Percentiles rank a stretch among this genome's conserved stretches.
These are phyloP conservation scores for Quercus tomentella DNA, from an alignment of 331 rosid genomes.

Conservation along the genomic window DNA sequence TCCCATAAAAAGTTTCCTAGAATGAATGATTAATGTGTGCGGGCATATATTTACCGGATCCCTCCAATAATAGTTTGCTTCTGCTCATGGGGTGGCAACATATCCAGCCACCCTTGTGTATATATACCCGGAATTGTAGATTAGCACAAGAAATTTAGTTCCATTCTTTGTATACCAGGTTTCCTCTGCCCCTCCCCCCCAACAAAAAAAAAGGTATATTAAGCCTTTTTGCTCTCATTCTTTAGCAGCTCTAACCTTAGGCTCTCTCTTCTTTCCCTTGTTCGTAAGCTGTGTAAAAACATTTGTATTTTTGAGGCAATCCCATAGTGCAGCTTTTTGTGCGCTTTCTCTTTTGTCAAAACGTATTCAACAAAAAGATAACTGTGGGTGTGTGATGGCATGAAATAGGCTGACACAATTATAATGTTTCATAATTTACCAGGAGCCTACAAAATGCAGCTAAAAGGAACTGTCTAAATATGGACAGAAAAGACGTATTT, in stretches of 20 bases:
- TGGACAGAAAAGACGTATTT: no score
- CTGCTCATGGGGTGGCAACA: slow-evolving; percentile 41
- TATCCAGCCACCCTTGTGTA: slow-evolving; percentile 62
- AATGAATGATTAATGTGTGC: no score
- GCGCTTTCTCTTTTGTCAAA: neutral
- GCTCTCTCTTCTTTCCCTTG: slow-evolving; percentile 9
- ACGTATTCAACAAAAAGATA: neutral
- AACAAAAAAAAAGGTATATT: neutral
- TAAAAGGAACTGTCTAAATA: no score
- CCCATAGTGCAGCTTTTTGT: slow-evolving; percentile 11
- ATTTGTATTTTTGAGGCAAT: slow-evolving; percentile 55
- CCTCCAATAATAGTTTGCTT: slow-evolving; percentile 30
- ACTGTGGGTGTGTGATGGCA: neutral
- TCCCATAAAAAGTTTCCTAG: no score
- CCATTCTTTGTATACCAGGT: slow-evolving; percentile 68
- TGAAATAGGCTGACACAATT: no score
- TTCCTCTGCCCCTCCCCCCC: slow-evolving; percentile 9
- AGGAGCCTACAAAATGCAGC: no score
- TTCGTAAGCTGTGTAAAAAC: slow-evolving; percentile 30
- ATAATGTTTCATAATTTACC: neutral
- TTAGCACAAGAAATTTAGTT: slow-evolving; percentile 38
- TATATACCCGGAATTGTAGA: slow-evolving; percentile 43
- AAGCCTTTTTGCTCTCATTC: slow-evolving; percentile 27
- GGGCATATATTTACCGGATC: no score
- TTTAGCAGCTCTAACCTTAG: slow-evolving; percentile 46